Conservation (phyloP, 2,329 filamentous ascomycete genomes). For the Phialophora expanda region DNA sequence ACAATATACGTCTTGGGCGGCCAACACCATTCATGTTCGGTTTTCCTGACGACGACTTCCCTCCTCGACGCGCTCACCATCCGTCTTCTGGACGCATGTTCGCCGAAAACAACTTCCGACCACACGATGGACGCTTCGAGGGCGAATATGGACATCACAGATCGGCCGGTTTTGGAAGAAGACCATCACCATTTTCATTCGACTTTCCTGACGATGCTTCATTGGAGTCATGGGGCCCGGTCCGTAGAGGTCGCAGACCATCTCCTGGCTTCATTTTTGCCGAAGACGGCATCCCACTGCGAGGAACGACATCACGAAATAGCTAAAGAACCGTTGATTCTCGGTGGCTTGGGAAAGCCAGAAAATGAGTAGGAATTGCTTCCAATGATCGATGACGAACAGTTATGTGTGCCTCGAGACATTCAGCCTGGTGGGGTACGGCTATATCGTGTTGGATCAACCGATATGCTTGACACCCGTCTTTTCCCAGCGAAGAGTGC, state of each 20-base stretch:
- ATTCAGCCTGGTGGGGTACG: background rate
- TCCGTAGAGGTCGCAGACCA: background rate
- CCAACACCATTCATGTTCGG: background rate
- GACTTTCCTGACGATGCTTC: background rate
- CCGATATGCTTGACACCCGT: background rate
- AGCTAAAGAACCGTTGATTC: background rate
- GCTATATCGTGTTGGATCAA: background rate
- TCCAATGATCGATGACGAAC: background rate
- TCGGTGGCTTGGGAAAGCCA: background rate
- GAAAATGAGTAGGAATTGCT: background rate
- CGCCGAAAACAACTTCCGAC: background rate
- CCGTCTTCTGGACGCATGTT: background rate
- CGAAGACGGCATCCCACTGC: background rate
- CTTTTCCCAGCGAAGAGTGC: background rate
- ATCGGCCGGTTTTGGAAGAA: background rate
- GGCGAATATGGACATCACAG: background rate
- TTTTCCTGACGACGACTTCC: background rate
- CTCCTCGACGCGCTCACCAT: background rate
- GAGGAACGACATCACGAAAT: background rate
- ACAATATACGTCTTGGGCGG: background rate
- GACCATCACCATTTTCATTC: background rate
- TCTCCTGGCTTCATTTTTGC: conserved; percentile 1
- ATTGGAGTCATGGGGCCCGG: background rate
- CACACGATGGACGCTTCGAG: background rate
- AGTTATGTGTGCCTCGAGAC: background rate